These are phyloP conservation scores for Aspergillus versicolor DNA, from an alignment of 2,329 filamentous ascomycete species.

Conservation along the genomic window DNA sequence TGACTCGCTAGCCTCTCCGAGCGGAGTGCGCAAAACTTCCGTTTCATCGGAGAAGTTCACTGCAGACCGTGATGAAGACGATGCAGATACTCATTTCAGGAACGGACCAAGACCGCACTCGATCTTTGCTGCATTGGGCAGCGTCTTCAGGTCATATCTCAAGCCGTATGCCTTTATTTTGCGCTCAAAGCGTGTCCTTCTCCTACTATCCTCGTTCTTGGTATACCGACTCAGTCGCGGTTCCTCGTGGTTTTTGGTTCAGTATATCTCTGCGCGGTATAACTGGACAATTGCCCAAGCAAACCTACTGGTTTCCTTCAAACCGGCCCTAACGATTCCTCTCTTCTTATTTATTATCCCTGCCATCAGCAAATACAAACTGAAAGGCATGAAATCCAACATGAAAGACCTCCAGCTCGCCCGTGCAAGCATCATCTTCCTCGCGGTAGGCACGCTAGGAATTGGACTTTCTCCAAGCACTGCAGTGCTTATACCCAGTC, in stretches of 20 bases:
- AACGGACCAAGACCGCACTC: slow-evolving; percentile 8
- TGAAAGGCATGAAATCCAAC: slow-evolving; percentile 36
- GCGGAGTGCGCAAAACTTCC: slow-evolving; percentile 17
- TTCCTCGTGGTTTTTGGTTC: slow-evolving; percentile 48
- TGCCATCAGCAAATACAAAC: slow-evolving; percentile 38
- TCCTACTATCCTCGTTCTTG: slow-evolving; percentile 49
- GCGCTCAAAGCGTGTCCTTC: slow-evolving; percentile 39
- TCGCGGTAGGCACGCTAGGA: slow-evolving; percentile 45
- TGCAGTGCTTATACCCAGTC: slow-evolving; percentile 42
- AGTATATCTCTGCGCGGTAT: slow-evolving; percentile 54
- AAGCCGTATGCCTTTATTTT: slow-evolving; percentile 43
- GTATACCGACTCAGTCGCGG: slow-evolving; percentile 51
- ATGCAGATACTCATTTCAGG: slow-evolving; percentile 15
- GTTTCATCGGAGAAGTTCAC: slow-evolving; percentile 16
- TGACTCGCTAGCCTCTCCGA: slow-evolving; percentile 23
- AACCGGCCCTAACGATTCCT: slow-evolving; percentile 48
- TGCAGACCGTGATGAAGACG: slow-evolving; percentile 18
- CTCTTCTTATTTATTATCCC: slow-evolving; percentile 50
- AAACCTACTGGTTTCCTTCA: slow-evolving; percentile 47
- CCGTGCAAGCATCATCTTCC: slow-evolving; percentile 45
- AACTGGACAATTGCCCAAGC: slow-evolving; percentile 47
- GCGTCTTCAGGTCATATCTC: slow-evolving; percentile 27
- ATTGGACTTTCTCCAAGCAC: slow-evolving; percentile 48
- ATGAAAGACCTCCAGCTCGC: slow-evolving; percentile 49
- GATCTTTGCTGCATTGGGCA: slow-evolving; percentile 17